Evolutionary conservation across 768 basidiomycete genomes (phyloP), one percentile per base, ranked within the genome.

Genomic region (Tephrocybe rancida): DNA sequence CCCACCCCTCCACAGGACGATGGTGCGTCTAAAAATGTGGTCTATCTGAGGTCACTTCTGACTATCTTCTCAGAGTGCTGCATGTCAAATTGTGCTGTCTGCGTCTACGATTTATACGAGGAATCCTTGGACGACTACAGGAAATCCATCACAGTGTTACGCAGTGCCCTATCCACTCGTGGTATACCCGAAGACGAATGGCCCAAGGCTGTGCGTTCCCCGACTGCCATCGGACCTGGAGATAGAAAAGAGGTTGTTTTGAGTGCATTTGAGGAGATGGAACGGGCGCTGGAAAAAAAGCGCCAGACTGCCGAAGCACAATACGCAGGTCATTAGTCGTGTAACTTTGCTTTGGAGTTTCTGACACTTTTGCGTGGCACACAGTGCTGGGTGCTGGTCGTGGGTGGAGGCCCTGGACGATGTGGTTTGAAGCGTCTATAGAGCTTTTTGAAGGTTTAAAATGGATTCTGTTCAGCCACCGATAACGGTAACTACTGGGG

Each of bases 41-140:
- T 9, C 27, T 21, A 38, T 45, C 24, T 24, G 11, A 47, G 4
- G 10, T 5, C 11, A 30, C 14, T 27, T 18, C 34, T 46, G 29
- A 39, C 26, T 48, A 39, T 35, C 34, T 34, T 34, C 4, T 9
- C 59, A 94, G 93, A 94, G 69, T 95, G 93, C 68, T 96, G 93
- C 74, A 95, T 95, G 93, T 93, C 92, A 2, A 91, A 91, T 26
- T 96, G 94, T 64, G 90, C 92, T 0, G 70, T 95, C n/a, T 95
- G 94, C 67, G 88, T 95, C 7, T 91, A 95, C 70, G 92, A 93
- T 61, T 67, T 94, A 22, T 92, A 94, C 70, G 85, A 90, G 55
- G 91, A 93, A 44, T 81, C 86, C 0, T 67, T 91, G 2, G 73
- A 74, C 21, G 74, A 72, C 11, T 93, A 93, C 72, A 77, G 80